Evolutionary conservation across 2,329 filamentous ascomycete genomes (phyloP).

Genomic region (Didymella sp.): DNA sequence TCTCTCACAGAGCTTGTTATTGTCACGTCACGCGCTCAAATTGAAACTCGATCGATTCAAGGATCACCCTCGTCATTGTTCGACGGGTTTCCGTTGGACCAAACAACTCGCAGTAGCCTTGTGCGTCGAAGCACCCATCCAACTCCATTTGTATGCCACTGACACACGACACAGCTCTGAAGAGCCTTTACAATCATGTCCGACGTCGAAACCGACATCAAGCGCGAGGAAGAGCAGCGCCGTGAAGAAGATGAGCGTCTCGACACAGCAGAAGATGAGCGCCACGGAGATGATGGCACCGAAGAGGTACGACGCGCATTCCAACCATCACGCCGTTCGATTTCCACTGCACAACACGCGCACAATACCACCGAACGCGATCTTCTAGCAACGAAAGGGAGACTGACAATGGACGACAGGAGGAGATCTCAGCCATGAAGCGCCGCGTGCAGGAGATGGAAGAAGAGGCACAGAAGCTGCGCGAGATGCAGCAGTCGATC

Average conservation of each 20-base stretch:
- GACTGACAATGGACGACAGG: slow-evolving; percentile 31
- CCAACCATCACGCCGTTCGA: background rate
- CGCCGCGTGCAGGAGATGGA: slow-evolving; percentile 64
- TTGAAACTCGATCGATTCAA: background rate
- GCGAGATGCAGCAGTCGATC: slow-evolving; percentile 65
- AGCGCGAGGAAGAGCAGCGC: slow-evolving; percentile 43
- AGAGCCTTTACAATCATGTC: slow-evolving; percentile 31
- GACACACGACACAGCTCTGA: slow-evolving; percentile 4
- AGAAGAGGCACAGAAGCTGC: slow-evolving; percentile 64
- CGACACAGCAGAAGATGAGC: slow-evolving; percentile 43
- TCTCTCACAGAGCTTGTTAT: background rate
- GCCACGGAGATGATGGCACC: slow-evolving; percentile 36
- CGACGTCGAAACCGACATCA: slow-evolving; percentile 39
- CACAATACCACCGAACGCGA: background rate
- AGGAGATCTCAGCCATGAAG: slow-evolving; percentile 60
- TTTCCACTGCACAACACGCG: background rate
- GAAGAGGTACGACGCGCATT: slow-evolving; percentile 44
- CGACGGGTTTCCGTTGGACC: background rate
- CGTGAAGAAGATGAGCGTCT: slow-evolving; percentile 44
- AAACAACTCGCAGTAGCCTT: slow-evolving; percentile 8
- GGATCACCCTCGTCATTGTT: background rate
- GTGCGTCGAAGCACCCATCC: slow-evolving; percentile 4
- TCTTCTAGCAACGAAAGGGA: background rate
- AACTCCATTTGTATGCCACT: slow-evolving; percentile 8
- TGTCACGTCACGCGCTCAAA: slow-evolving; percentile 6